Evolutionary conservation across 306 rosid species (phyloP), one percentile per base, ranked within the genome.

Genomic region (Trichosanthes cucumerina): DNA sequence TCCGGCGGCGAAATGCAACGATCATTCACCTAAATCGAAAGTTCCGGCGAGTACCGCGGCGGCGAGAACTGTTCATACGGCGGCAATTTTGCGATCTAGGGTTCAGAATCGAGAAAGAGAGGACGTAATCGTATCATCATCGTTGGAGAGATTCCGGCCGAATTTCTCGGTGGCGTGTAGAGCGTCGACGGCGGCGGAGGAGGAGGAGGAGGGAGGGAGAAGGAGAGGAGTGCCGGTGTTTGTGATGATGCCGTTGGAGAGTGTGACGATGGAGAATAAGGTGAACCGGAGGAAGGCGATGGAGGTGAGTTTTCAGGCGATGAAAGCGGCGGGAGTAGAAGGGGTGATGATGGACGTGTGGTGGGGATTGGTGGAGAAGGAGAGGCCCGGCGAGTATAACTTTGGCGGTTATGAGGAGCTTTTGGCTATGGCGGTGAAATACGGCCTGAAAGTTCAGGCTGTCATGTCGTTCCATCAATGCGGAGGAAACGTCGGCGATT

Each of bases 321-420:
- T 95, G 87, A 91, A 83, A 89, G 89, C 96, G 81, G 97, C 99
- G 0, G 99, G 97, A 0, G 99, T 91, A 9, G 96, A 95, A 77
- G 97, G 99, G 9, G 75, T 95, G 4, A 95, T 95, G 99, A 83
- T 95, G 89, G 99, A 95, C 65, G 97, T 95, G 80, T 95, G 99
- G 99, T 95, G 99, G 99, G 99, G 99, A 49, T 63, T 93, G 72
- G 96, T 91, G 28, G 98, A 93, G 90, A 91, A 84, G 85, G 83
- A 84, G 43, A 83, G 76, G 68, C 90, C 98, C 65, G 78, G 87
- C 90, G 82, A 82, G 82, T 93, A 90, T 76, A 82, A 89, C 73
- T 93, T 93, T 91, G 75, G 85, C 75, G 98, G 98, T 5, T 93
- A 90, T 77, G 49, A 74, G 39, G 91, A 87, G 71, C 87, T 93